Evolutionary conservation across 2,329 filamentous ascomycete genomes (phyloP).

Genomic region (Onygena corvina): DNA sequence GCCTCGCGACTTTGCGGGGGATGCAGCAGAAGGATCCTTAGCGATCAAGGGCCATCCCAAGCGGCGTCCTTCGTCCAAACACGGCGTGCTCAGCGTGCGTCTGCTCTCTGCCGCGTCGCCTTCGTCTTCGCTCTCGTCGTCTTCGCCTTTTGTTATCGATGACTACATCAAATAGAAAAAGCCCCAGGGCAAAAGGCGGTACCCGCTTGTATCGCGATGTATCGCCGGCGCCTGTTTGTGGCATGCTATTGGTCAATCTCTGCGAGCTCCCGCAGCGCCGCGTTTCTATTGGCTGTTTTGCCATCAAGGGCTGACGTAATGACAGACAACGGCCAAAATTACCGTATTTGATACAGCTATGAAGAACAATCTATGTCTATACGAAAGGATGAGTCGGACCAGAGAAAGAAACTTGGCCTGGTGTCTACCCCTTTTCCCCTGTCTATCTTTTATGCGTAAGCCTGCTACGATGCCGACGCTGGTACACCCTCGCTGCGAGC

Average conservation of each 20-base stretch:
- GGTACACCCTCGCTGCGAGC: slow-evolving; percentile 5
- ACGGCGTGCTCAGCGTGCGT: no score
- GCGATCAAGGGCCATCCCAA: no score
- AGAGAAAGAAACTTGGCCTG: no score
- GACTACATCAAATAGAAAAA: slow-evolving; percentile 1
- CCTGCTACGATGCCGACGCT: slow-evolving; percentile 10
- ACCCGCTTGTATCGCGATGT: neutral
- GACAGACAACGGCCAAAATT: slow-evolving; percentile 1
- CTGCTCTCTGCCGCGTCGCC: no score
- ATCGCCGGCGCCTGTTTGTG: neutral
- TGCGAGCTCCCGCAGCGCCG: neutral
- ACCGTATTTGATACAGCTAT: neutral
- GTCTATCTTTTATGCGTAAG: no score
- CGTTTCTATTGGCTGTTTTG: neutral
- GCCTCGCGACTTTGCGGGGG: no score
- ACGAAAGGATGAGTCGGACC: no score
- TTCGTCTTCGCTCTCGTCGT: neutral
- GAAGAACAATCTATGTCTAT: no score
- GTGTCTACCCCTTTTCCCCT: no score
- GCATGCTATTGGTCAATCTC: slow-evolving; percentile 2
- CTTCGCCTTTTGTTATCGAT: slow-evolving; percentile 1
- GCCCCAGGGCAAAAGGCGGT: no score
- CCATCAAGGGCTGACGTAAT: neutral
- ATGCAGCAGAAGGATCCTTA: no score
- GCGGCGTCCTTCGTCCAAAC: no score